Evolutionary conservation across 2,329 filamentous ascomycete genomes (phyloP).

Genomic region (Phoma herbarum): DNA sequence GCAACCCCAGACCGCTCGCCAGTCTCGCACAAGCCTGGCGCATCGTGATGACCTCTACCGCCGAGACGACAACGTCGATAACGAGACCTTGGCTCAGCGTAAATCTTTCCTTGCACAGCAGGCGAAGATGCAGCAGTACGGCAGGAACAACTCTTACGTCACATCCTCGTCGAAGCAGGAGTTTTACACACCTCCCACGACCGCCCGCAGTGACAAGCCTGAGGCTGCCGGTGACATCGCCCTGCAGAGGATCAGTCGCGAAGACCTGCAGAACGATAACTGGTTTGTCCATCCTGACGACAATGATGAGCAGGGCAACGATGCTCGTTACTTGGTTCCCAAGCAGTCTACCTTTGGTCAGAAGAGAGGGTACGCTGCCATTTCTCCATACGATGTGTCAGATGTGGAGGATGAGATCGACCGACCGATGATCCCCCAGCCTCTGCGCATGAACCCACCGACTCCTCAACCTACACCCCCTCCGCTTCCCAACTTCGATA

Average conservation of each 20-base stretch:
- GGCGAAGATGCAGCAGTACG: slow-evolving; percentile 45
- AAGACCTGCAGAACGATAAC: slow-evolving; percentile 55
- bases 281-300: slow-evolving; percentile 55
- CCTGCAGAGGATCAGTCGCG: slow-evolving; percentile 40
- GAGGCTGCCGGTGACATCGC: slow-evolving; percentile 40
- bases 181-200: slow-evolving; percentile 41
- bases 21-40: slow-evolving; percentile 51
- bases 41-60: slow-evolving; percentile 43
- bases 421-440: slow-evolving; percentile 49
- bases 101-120: slow-evolving; percentile 47
- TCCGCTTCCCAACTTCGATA: slow-evolving; percentile 29
- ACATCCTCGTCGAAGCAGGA: slow-evolving; percentile 43
- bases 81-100: slow-evolving; percentile 45
- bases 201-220: slow-evolving; percentile 27
- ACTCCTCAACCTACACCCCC: slow-evolving; percentile 49
- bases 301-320: slow-evolving; percentile 24
- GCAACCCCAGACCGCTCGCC: slow-evolving; percentile 46
- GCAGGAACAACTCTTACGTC: slow-evolving; percentile 39
- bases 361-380: slow-evolving; percentile 41
- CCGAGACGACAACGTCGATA: slow-evolving; percentile 36
- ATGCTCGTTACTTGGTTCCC: slow-evolving; percentile 24
- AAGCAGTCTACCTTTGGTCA: slow-evolving; percentile 37
- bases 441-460: slow-evolving; percentile 59
- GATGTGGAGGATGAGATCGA: slow-evolving; percentile 40
- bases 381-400: slow-evolving; percentile 40